phyloP scores from a whole-genome alignment of 208 protist species.

The Leishmania guyanensis region DNA sequence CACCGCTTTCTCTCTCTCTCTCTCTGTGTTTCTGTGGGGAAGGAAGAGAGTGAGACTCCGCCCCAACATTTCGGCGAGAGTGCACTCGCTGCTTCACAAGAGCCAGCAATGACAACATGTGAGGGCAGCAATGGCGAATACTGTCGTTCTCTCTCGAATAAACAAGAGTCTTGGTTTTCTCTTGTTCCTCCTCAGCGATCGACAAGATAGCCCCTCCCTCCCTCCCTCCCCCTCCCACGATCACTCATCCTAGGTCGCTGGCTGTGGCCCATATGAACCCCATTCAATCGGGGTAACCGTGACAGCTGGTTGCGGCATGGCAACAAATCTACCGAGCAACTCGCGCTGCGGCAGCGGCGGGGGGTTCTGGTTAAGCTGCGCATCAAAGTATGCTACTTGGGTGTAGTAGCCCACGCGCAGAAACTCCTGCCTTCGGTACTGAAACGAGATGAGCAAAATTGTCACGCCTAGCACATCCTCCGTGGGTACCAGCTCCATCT shows the following conservation, averaged over 20 bases:
- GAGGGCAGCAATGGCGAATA: neutral
- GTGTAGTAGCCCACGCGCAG: conserved; percentile 98
- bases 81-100: neutral
- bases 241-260: neutral
- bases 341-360: conserved; percentile 48
- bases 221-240: neutral
- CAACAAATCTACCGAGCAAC: conserved; percentile 79
- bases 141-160: neutral
- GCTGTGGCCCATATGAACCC: conserved; percentile 24
- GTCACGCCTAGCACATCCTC: conserved; percentile 96
- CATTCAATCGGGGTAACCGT: conserved; percentile 82
- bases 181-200: neutral
- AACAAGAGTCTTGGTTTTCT: neutral
- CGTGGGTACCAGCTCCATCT: conserved; percentile 88
- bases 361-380: conserved; percentile 62
- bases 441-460: conserved; percentile 96
- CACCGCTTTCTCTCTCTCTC: neutral
- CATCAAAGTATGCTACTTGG: conserved; percentile 94
- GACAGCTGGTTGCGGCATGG: conserved; percentile 85
- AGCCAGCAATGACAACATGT: neutral
- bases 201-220: neutral
- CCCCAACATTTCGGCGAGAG: neutral
- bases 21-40: neutral
- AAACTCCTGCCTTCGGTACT: conserved; percentile 96
- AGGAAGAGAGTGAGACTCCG: neutral